phyloP scores from a whole-genome alignment of 495 filamentous ascomycete species.

The Penicillium goetzii region DNA sequence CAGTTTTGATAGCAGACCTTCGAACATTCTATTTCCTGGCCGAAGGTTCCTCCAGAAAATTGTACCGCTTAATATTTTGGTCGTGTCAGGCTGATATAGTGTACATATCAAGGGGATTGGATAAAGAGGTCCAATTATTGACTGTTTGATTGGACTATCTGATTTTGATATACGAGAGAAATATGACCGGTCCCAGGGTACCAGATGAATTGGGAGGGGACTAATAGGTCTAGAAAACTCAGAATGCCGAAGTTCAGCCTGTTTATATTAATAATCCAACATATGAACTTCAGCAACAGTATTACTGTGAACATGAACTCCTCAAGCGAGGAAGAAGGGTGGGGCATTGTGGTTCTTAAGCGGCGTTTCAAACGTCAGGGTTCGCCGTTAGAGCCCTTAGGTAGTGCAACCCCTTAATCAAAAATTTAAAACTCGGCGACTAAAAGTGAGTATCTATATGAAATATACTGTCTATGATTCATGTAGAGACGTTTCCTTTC shows the following conservation, averaged over 20 bases:
- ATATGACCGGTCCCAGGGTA: too few species aligned
- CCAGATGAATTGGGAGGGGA: too few species aligned
- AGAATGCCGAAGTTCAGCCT: too few species aligned
- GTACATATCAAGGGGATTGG: too few species aligned
- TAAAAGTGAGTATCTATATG: not conserved
- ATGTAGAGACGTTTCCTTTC: not conserved
- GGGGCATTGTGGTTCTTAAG: not conserved
- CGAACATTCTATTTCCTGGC: not conserved
- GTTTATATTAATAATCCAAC: not conserved
- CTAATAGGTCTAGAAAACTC: too few species aligned
- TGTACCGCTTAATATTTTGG: too few species aligned
- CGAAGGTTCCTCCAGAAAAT: too few species aligned
- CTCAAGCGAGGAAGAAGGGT: not conserved
- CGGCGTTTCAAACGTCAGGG: not conserved
- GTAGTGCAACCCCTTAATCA: not conserved
- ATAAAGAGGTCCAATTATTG: too few species aligned
- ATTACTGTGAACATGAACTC: not conserved
- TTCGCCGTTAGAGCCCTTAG: not conserved
- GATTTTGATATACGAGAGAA: too few species aligned
- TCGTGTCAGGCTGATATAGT: too few species aligned
- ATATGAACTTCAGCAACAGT: not conserved
- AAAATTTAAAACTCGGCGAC: not conserved
- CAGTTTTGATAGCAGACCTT: not conserved
- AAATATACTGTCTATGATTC: too few species aligned
- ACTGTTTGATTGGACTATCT: too few species aligned